Base-by-base conservation (phyloP, 78 protist species). In the Tieghemostelium lacteum region DNA sequence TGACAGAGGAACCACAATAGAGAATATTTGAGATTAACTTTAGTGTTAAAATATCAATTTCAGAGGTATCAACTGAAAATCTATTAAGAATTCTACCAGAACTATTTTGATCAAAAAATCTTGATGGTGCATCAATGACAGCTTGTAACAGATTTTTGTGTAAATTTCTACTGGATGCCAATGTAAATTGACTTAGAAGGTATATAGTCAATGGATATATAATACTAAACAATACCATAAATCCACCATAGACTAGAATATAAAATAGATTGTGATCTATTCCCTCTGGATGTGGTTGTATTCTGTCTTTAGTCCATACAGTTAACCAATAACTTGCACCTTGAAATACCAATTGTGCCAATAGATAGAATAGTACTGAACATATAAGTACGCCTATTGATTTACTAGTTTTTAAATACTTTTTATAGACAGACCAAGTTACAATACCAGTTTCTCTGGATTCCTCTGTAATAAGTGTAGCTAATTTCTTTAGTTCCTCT, bases 21-120 rank as follows among this genome's bases (percentile, higher is more conserved):
- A 86, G 5, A 12, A 74, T 31, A 74, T 74, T 76, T 1, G 65
- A 54, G 40, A 88, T 29, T 20, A 63, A 7, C 1, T 78, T 61
- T 17, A 86, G 26, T n/a, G 83, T 19, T 0, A 22, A 20, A 7
- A n/a, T 63, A 64, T 95, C 97, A 1, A 95, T 34, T 20, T 61
- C 62, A 37, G 85, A 28, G 3, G 64, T 55, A 63, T 95, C 97
- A 60, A 83, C 83, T 19, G 93, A 31, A 95, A 98, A 99, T 45
- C 99, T 95, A 92, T 97, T 97, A 34, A 98, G 22, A 6, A 99
- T 85, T 34, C 99, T 87, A 5, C 99, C 99, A 7, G 85, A 0
- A 1, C 99, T 99, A 12, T 97, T 98, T 31, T 97, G 94, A 20
- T 97, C 99, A 86, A 98, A 97, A 89, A 97, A 98, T 19, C 62